Evolutionary conservation across 495 filamentous ascomycete species (phyloP).

Genomic region (Usnea hakonensis): DNA sequence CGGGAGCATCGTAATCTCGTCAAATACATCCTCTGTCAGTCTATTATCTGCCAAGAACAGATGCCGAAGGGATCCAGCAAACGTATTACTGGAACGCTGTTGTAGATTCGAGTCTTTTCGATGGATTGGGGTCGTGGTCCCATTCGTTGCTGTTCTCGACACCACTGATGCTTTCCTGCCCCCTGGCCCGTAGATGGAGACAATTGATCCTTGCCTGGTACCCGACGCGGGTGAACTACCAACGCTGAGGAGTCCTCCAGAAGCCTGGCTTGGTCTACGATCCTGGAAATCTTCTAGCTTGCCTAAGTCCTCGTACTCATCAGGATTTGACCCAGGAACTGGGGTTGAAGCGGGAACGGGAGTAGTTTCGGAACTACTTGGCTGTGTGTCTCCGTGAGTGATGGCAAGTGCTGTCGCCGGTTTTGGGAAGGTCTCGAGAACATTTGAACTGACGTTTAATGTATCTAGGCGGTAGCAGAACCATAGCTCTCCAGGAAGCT

Average conservation of each 20-base stretch:
- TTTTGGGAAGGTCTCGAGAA: conserved; percentile 83
- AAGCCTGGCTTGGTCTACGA: conserved; percentile 78
- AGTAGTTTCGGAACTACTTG: conserved; percentile 46
- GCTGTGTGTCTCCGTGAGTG: conserved; percentile 35
- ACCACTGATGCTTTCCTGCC: conserved; percentile 79
- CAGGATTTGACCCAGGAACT: conserved; percentile 35
- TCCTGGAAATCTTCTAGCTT: conserved; percentile 54
- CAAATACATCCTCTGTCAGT: conserved; percentile 87
- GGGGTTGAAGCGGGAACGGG: conserved; percentile 41
- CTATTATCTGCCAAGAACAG: conserved; percentile 90
- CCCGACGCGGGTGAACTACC: conserved; percentile 59
- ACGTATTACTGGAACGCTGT: conserved; percentile 66
- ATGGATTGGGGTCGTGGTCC: conserved; percentile 48
- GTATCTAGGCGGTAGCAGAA: conserved; percentile 80
- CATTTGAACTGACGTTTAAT: conserved; percentile 90
- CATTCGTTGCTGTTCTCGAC: conserved; percentile 55
- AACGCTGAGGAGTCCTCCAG: conserved; percentile 63
- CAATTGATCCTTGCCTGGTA: conserved; percentile 71
- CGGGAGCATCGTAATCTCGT: conserved; percentile 72
- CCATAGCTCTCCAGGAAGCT: conserved; percentile 87
- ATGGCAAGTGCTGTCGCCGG: conserved; percentile 49
- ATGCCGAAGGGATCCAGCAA: conserved; percentile 73
- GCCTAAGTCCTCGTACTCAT: conserved; percentile 67
- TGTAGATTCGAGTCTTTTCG: conserved; percentile 86
- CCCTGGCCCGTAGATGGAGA: conserved; percentile 65